Evolutionary conservation across 257 asterid species (phyloP).

Genomic region (Fraxinus americana): DNA sequence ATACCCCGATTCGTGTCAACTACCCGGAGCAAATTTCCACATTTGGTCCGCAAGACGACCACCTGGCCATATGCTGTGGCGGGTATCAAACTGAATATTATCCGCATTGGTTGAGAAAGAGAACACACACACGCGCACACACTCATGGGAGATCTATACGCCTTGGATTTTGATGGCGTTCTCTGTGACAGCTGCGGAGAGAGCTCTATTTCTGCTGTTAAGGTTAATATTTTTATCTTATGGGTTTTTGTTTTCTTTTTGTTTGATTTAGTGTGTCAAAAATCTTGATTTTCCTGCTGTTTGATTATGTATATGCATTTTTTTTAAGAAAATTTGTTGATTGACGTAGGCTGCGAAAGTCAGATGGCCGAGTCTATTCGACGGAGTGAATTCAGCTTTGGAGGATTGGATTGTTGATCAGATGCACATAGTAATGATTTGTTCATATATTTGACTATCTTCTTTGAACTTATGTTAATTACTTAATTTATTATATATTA

Average conservation of each 20-base stretch:
- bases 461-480: background rate
- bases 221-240: constrained; percentile 43
- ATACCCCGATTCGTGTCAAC: background rate
- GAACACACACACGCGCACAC: background rate
- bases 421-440: constrained; percentile 67
- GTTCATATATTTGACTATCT: constrained; percentile 1
- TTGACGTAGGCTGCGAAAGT: constrained; percentile 78
- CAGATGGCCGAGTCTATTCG: constrained; percentile 83
- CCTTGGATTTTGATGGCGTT: constrained; percentile 96
- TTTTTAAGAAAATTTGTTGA: background rate
- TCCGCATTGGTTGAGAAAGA: constrained; percentile 21
- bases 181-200: constrained; percentile 98
- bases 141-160: constrained; percentile 85
- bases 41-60: background rate
- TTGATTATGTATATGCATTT: background rate
- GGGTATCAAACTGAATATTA: constrained; percentile 38
- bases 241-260: background rate
- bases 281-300: background rate
- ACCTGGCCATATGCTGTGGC: constrained; percentile 30
- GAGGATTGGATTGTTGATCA: constrained; percentile 96
- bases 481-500: background rate
- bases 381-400: constrained; percentile 61
- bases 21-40: background rate
- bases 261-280: background rate
- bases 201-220: constrained; percentile 92